Evolutionary conservation across 2,329 filamentous ascomycete species (phyloP).

Genomic region (Paramyrothecium sp.): DNA sequence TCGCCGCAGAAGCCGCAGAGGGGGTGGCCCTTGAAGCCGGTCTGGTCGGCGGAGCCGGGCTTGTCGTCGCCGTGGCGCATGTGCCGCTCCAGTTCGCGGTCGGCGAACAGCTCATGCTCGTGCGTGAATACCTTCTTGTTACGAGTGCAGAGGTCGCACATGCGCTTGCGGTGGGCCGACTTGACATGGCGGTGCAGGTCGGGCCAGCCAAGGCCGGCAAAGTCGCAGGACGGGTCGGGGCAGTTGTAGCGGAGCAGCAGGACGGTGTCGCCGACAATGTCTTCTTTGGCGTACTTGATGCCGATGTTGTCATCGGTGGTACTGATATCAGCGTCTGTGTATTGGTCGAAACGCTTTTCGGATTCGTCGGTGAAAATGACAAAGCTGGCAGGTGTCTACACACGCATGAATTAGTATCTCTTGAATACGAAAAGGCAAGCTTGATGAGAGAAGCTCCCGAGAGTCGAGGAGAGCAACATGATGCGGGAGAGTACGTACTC

Average conservation of each 20-base stretch:
- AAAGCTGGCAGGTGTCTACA: slow-evolving; percentile 65
- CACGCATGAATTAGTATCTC: slow-evolving; percentile 15
- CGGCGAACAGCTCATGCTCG: slow-evolving; percentile 89
- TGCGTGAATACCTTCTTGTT: slow-evolving; percentile 99
- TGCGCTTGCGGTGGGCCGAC: slow-evolving; percentile 77
- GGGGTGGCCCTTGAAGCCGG: slow-evolving; percentile 93
- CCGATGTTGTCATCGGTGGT: slow-evolving; percentile 82
- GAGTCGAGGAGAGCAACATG: neutral
- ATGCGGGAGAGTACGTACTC: slow-evolving; percentile 54
- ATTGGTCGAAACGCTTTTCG: slow-evolving; percentile 83
- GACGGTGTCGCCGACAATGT: slow-evolving; percentile 89
- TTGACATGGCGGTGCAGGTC: slow-evolving; percentile 74
- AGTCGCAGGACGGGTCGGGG: slow-evolving; percentile 76
- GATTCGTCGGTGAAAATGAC: slow-evolving; percentile 91
- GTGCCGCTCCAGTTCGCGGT: slow-evolving; percentile 77
- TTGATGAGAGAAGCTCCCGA: neutral
- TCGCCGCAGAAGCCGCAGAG: slow-evolving; percentile 90
- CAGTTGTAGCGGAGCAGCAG: slow-evolving; percentile 92
- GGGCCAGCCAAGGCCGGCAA: slow-evolving; percentile 69
- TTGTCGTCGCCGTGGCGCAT: slow-evolving; percentile 90
- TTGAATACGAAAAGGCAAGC: neutral
- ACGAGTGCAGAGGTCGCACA: slow-evolving; percentile 86
- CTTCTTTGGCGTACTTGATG: slow-evolving; percentile 84
- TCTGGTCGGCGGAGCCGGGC: slow-evolving; percentile 86
- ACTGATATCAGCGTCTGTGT: slow-evolving; percentile 68